Percentiles rank a stretch among this genome's conserved stretches.
Conservation (phyloP, 1,139 yeast species). For the Eremothecium sinecaudum region DNA sequence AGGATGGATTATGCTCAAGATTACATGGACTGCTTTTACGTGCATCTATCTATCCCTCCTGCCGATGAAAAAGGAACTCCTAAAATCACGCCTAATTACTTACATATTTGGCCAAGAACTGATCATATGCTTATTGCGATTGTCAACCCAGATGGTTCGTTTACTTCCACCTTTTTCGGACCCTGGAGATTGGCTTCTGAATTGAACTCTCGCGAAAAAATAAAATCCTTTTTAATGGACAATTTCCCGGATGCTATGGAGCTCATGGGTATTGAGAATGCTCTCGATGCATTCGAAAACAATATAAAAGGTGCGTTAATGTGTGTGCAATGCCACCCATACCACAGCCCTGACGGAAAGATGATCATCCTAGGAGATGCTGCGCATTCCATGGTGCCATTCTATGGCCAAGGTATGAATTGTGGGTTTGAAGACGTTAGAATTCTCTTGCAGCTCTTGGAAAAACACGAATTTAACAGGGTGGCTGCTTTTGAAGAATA, state of each 20-base stretch:
- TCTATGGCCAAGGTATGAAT: conserved; percentile 95
- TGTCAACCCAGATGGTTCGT: conserved; percentile 77
- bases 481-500: conserved; percentile 48
- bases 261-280: conserved; percentile 52
- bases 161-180: conserved; percentile 83
- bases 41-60: conserved; percentile 71
- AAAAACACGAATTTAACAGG: conserved; percentile 37
- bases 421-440: conserved; percentile 90
- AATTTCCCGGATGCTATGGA: conserved; percentile 69
- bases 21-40: conserved; percentile 75
- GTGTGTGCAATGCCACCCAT: conserved; percentile 59
- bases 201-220: conserved; percentile 37
- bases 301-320: conserved; percentile 73
- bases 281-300: conserved; percentile 43
- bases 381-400: conserved; percentile 95
- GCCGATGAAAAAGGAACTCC: conserved; percentile 31
- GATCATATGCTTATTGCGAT: conserved; percentile 83
- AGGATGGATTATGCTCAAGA: conserved; percentile 68
- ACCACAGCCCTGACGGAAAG: conserved; percentile 49
- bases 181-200: conserved; percentile 64
- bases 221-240: conserved; percentile 44
- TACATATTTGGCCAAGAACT: conserved; percentile 91
- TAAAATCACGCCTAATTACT: conserved; percentile 59
- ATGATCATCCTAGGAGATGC: conserved; percentile 81
- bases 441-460: conserved; percentile 50